phyloP scores from a whole-genome alignment of 2,329 filamentous ascomycete genomes.

The Beauveria brongniartii region DNA sequence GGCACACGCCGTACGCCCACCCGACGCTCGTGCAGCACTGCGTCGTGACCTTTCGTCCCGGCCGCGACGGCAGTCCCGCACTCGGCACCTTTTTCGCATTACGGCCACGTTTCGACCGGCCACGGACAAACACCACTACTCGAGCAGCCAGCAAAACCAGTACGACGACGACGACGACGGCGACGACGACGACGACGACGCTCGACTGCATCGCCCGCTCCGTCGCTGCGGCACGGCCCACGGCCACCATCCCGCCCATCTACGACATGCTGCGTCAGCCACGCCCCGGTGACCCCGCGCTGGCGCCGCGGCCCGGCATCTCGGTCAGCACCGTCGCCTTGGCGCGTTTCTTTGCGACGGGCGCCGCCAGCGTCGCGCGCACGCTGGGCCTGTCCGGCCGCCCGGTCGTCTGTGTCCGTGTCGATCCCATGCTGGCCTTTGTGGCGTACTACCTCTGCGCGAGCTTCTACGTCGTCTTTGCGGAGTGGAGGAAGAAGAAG shows the following conservation, averaged over 20 bases:
- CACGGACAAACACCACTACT: not conserved
- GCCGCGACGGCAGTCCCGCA: slow-evolving; percentile 1
- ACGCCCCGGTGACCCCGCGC: not conserved
- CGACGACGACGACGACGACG: not conserved
- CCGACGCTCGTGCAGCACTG: slow-evolving; percentile 4
- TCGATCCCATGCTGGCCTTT: slow-evolving; percentile 6
- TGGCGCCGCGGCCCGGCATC: not conserved
- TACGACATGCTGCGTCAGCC: not conserved
- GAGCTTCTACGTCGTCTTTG: not conserved
- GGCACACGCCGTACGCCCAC: not conserved
- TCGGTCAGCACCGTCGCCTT: not conserved
- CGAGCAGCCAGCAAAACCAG: not conserved
- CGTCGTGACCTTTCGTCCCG: slow-evolving; percentile 1
- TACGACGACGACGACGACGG: not conserved
- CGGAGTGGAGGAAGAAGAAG: not conserved
- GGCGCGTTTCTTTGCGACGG: slow-evolving; percentile 3
- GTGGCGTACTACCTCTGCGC: slow-evolving; percentile 5
- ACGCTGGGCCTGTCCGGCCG: not conserved
- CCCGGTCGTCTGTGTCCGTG: slow-evolving; percentile 2
- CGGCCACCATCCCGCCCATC: not conserved
- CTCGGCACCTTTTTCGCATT: slow-evolving; percentile 1
- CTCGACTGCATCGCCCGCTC: slow-evolving; percentile 4
- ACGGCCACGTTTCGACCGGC: not conserved
- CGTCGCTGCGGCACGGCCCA: not conserved
- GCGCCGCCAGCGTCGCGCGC: slow-evolving; percentile 2